Percentiles rank a stretch among this genome's conserved stretches.
These are phyloP conservation scores for Acidiella bohemica DNA, from an alignment of 495 filamentous ascomycete species.

Conservation along the genomic window DNA sequence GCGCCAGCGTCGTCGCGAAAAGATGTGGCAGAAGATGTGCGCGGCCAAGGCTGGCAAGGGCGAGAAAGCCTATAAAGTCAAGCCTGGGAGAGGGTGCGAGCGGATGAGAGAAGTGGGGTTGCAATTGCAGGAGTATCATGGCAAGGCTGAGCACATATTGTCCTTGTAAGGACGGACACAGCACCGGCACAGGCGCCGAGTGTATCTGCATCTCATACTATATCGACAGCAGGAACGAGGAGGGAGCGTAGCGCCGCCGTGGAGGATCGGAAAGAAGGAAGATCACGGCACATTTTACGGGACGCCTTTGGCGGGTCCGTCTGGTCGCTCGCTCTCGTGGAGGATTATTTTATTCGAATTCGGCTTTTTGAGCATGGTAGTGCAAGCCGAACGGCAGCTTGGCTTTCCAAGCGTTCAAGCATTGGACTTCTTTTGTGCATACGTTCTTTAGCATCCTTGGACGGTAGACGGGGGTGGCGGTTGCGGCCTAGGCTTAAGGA, in stretches of 20 bases:
- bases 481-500: no score
- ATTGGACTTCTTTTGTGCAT: no score
- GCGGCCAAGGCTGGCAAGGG: constrained; percentile 43
- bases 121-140: constrained; percentile 36
- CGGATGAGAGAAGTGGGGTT: constrained; percentile 89
- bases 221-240: constrained; percentile 3
- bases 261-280: constrained; percentile 3
- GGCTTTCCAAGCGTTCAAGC: constrained; percentile 1
- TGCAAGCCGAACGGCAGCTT: neutral
- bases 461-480: no score
- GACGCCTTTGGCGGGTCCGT: neutral
- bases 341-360: no score
- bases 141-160: constrained; percentile 20
- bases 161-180: constrained; percentile 10
- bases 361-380: neutral
- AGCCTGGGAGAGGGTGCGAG: constrained; percentile 77
- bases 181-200: neutral
- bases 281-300: neutral
- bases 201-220: neutral
- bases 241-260: constrained; percentile 16
- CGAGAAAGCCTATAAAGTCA: constrained; percentile 41
- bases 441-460: no score
- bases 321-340: constrained; percentile 13
- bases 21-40: constrained; percentile 73
- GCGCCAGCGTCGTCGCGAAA: constrained; percentile 78